Conservation (phyloP, 2,329 filamentous ascomycete species). For the Botrytis squamosa region DNA sequence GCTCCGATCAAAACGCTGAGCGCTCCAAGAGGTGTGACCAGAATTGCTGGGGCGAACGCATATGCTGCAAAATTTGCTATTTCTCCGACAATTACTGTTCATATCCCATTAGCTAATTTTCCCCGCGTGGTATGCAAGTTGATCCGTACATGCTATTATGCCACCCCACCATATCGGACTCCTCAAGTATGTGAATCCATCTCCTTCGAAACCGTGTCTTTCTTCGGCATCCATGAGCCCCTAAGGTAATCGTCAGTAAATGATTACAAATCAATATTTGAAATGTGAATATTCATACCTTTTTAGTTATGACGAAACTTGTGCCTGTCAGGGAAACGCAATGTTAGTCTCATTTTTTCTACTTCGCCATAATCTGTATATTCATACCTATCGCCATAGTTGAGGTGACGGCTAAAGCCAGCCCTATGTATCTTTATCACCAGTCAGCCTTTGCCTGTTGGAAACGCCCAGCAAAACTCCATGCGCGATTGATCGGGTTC, state of each 20-base stretch:
- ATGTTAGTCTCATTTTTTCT: conserved; percentile 8
- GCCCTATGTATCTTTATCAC: conserved; percentile 66
- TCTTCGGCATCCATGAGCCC: conserved; percentile 89
- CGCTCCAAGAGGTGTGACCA: conserved; percentile 92
- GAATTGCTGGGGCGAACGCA: conserved; percentile 96
- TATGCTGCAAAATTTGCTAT: conserved; percentile 98
- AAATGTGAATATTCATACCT: conserved; percentile 55
- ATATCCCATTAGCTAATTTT: conserved; percentile 33
- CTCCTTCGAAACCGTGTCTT: conserved; percentile 92
- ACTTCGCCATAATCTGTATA: not conserved
- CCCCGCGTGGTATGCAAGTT: conserved; percentile 16
- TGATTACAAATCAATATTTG: not conserved
- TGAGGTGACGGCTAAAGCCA: conserved; percentile 71
- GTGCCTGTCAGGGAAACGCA: conserved; percentile 58
- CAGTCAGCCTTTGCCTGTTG: conserved; percentile 28
- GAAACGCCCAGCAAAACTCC: not conserved
- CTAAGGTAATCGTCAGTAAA: conserved; percentile 44
- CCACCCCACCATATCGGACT: conserved; percentile 98
- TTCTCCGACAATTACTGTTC: conserved; percentile 82
- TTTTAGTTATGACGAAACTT: conserved; percentile 99
- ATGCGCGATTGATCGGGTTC: conserved; percentile 1
- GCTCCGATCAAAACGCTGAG: conserved; percentile 93
- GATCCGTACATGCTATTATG: conserved; percentile 74
- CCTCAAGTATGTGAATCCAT: conserved; percentile 89
- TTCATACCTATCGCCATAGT: conserved; percentile 72